Conservation (phyloP, 441 rosid genomes). For the Bruguiera hainesii region DNA sequence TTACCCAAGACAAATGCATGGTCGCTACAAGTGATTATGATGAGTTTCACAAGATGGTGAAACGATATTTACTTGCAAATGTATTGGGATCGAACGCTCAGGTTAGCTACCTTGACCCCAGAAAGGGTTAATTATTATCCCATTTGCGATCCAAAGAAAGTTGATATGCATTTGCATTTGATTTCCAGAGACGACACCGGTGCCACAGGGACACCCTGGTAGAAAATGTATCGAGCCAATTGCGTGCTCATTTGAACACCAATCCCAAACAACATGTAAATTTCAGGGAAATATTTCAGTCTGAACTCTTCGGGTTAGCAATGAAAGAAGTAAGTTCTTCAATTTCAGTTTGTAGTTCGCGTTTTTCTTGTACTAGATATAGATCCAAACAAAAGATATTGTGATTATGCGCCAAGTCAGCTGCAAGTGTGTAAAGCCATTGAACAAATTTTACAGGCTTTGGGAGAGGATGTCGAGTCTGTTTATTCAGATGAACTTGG, state of each 20-base stretch:
- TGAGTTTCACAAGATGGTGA: constrained; percentile 63
- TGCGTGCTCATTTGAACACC: constrained; percentile 39
- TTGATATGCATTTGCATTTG: neutral
- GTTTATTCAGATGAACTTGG: constrained; percentile 57
- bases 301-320: constrained; percentile 62
- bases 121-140: neutral
- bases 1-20: constrained; percentile 66
- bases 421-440: too few species aligned
- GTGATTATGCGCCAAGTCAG: too few species aligned
- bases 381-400: too few species aligned
- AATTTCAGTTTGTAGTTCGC: neutral
- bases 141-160: constrained; percentile 37
- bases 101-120: constrained; percentile 29
- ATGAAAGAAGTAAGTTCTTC: constrained; percentile 59
- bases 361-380: too few species aligned
- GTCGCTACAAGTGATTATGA: constrained; percentile 85
- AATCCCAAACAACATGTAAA: constrained; percentile 45
- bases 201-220: constrained; percentile 53
- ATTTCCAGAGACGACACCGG: constrained; percentile 52
- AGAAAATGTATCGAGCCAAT: constrained; percentile 42
- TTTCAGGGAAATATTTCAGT: constrained; percentile 67
- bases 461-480: constrained; percentile 67
- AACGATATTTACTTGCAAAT: constrained; percentile 46
- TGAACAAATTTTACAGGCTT: constrained; percentile 33
- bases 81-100: constrained; percentile 66